These are phyloP conservation scores for Sporothrix phasma DNA, from an alignment of 2,329 filamentous ascomycete genomes.

Conservation along the genomic window DNA sequence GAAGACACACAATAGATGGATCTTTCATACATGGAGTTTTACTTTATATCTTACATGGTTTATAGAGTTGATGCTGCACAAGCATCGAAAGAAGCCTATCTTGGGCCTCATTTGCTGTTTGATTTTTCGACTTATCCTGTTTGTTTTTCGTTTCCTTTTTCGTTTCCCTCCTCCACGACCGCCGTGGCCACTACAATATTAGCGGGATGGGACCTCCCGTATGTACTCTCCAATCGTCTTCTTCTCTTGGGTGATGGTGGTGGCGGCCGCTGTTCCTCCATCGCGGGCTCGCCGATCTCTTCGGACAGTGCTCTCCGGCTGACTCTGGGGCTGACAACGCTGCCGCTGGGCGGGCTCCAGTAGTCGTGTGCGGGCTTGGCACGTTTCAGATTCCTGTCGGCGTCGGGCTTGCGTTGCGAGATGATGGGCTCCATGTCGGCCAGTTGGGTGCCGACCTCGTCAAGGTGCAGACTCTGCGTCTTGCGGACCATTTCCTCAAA, in stretches of 20 bases:
- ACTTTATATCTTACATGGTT: slow-evolving; percentile 14
- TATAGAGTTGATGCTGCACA: slow-evolving; percentile 4
- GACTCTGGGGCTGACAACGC: not conserved
- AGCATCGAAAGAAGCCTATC: slow-evolving; percentile 14
- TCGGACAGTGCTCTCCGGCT: not conserved
- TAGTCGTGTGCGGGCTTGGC: not conserved
- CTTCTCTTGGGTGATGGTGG: not conserved
- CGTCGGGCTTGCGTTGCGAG: slow-evolving; percentile 5
- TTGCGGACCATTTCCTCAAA: slow-evolving; percentile 55
- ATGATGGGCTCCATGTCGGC: slow-evolving; percentile 16
- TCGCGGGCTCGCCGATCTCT: slow-evolving; percentile 15
- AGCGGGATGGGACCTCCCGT: not conserved
- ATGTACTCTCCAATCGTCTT: not conserved
- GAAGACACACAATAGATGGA: not conserved
- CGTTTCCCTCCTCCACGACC: too few relatives aligned
- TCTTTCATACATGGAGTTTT: not conserved
- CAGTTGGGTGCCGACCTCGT: slow-evolving; percentile 19
- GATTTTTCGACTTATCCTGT: not conserved
- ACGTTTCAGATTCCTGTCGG: slow-evolving; percentile 16
- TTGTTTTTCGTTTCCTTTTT: not conserved
- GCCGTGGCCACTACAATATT: not conserved
- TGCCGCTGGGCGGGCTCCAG: not conserved
- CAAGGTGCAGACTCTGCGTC: slow-evolving; percentile 29
- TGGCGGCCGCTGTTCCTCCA: not conserved
- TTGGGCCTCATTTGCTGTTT: not conserved